Evolutionary conservation across 768 basidiomycete species (phyloP).

Genomic region (Trametes meyenii): DNA sequence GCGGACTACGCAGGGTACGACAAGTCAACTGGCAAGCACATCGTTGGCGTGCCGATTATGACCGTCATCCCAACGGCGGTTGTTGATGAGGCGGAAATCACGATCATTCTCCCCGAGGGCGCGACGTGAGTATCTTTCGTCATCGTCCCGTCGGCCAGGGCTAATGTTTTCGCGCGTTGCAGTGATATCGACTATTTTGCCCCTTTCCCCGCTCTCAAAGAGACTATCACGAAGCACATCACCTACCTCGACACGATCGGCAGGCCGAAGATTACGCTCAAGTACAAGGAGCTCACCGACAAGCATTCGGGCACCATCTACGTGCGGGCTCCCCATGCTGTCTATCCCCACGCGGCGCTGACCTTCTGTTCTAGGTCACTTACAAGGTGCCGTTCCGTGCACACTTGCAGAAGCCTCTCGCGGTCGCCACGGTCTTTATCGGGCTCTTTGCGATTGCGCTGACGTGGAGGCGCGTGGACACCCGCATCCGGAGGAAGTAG

Average conservation of each 20-base stretch:
- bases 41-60: slow-evolving; percentile 84
- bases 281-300: slow-evolving; percentile 75
- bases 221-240: slow-evolving; percentile 64
- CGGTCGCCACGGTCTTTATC: slow-evolving; percentile 73
- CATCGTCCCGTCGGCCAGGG: too few species aligned
- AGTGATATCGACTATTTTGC: slow-evolving; percentile 78
- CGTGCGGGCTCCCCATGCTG: slow-evolving; percentile 48
- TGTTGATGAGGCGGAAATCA: slow-evolving; percentile 77
- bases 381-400: slow-evolving; percentile 82
- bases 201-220: slow-evolving; percentile 77
- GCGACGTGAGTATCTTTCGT: slow-evolving; percentile 66
- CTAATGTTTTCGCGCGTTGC: not conserved
- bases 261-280: slow-evolving; percentile 75
- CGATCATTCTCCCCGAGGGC: slow-evolving; percentile 90
- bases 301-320: slow-evolving; percentile 81
- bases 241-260: slow-evolving; percentile 94
- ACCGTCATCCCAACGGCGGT: slow-evolving; percentile 79
- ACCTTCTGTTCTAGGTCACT: slow-evolving; percentile 58
- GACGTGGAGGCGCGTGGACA: slow-evolving; percentile 53
- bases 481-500: slow-evolving; percentile 47
- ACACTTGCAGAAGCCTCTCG: slow-evolving; percentile 85
- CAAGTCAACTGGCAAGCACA: slow-evolving; percentile 61
- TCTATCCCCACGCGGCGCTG: not conserved
- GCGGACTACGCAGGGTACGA: slow-evolving; percentile 73
- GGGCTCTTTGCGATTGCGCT: slow-evolving; percentile 59